Conservation (phyloP, 768 basidiomycete genomes). For the Kwoniella pini region DNA sequence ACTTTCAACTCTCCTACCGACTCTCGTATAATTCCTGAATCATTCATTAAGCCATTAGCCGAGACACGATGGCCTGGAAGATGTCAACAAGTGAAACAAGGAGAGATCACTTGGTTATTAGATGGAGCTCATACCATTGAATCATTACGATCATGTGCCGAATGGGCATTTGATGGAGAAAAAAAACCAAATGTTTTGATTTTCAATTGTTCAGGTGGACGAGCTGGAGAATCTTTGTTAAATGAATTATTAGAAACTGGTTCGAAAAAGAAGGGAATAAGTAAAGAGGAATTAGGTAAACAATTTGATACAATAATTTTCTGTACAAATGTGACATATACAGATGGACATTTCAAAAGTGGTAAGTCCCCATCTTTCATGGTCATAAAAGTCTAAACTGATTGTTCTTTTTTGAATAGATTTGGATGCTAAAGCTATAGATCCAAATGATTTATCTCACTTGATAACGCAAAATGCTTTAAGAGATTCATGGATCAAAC, state of each 20-base stretch:
- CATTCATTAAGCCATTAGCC: constrained; percentile 66
- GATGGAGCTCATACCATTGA: constrained; percentile 96
- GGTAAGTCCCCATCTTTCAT: no score
- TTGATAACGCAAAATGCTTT: constrained; percentile 77
- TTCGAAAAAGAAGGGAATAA: constrained; percentile 33
- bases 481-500: constrained; percentile 68
- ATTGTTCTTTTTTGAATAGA: constrained; percentile 60
- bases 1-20: constrained; percentile 7
- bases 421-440: constrained; percentile 69
- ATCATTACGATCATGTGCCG: constrained; percentile 78
- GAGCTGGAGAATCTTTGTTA: constrained; percentile 76
- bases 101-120: constrained; percentile 74
- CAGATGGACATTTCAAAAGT: constrained; percentile 83
- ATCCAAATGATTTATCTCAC: constrained; percentile 64
- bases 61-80: constrained; percentile 87
- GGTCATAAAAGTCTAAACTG: no score
- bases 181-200: constrained; percentile 62
- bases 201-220: constrained; percentile 93
- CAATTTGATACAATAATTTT: constrained; percentile 83
- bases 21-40: constrained; percentile 57
- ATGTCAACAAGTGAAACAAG: constrained; percentile 71
- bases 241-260: constrained; percentile 62
- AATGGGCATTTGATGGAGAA: constrained; percentile 77
- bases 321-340: constrained; percentile 94
- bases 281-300: constrained; percentile 30